Evolutionary conservation across 2,329 filamentous ascomycete genomes (phyloP), one percentile per base, ranked within the genome.

Genomic region (Furcasterigmium furcatum): DNA sequence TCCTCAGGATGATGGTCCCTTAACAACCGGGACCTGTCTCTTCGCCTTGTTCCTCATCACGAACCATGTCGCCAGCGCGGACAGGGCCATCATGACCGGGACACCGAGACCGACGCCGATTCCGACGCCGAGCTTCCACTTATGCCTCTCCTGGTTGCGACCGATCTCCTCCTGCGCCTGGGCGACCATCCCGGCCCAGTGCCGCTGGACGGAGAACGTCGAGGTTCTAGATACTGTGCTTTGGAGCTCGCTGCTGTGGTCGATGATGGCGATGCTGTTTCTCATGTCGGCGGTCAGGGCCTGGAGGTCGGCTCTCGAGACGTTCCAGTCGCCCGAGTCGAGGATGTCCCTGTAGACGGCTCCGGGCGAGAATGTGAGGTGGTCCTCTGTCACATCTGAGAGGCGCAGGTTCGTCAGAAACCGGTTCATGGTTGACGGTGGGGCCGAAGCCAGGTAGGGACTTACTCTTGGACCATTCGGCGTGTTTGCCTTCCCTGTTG

Each of bases 61-160:
- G 14, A 14, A 4, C 30, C 30, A 32, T 7, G 30, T 32, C 30
- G 13, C 30, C 9, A 38, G 20, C 36, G 5, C 18, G 12, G 16
- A 20, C n/a, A 18, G 14, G 10, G 4, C n/a, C n/a, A n/a, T 20
- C 14, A 46, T 12, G 21, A 43, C 27, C 22, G 45, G 45, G 4
- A 43, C 39, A 13, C 45, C 45, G 9, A 46, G 22, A 19, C 45
- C 45, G 19, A 46, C 45, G 16, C 29, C 45, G 18, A 46, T 46
- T 9, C 45, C 45, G 7, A 46, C 45, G 5, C 45, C 45, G 18
- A 46, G 16, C n/a, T 24, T 46, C 45, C 45, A 46, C 34, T 35
- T 43, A 24, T 43, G 38, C 4, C 25, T 14, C 20, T 46, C 40
- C 10, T 43, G 25, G 9, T 32, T n/a, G n/a, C 22, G 32, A 12